Conservation (phyloP, 2,329 filamentous ascomycete species). For the Lasiodiplodia theobromae region DNA sequence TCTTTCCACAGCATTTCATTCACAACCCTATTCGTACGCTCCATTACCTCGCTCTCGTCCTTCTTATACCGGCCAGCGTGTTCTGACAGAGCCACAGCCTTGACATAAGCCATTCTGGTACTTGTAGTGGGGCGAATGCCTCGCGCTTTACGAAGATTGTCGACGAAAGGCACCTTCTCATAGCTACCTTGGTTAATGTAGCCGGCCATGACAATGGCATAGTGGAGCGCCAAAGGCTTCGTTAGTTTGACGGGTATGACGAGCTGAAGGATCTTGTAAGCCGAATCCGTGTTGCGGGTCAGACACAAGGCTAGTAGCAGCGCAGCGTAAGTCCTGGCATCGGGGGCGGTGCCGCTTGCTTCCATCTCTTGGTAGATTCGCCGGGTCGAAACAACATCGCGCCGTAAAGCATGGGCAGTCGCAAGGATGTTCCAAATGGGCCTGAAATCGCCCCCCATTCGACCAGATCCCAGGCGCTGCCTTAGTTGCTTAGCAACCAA, state of each 20-base stretch:
- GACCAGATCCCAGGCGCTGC: conserved; percentile 43
- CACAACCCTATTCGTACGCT: conserved; percentile 33
- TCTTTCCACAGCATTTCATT: conserved; percentile 37
- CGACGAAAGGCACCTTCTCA: conserved; percentile 59
- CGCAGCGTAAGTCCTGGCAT: conserved; percentile 66
- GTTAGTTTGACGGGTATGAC: conserved; percentile 59
- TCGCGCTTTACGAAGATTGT: conserved; percentile 51
- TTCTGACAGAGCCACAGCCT: conserved; percentile 38
- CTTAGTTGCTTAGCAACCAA: conserved; percentile 54
- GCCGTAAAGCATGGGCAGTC: conserved; percentile 69
- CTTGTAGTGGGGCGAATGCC: conserved; percentile 51
- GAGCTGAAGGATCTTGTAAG: conserved; percentile 59
- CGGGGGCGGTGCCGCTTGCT: conserved; percentile 56
- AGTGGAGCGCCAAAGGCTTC: conserved; percentile 57
- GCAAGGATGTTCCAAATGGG: conserved; percentile 82
- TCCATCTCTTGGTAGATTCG: conserved; percentile 64
- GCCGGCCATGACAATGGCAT: conserved; percentile 61
- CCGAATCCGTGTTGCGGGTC: conserved; percentile 61
- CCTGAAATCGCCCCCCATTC: conserved; percentile 61
- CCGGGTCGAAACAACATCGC: conserved; percentile 63
- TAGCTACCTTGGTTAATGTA: conserved; percentile 51
- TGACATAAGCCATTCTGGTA: conserved; percentile 51
- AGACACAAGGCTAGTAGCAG: conserved; percentile 66
- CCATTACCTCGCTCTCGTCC: conserved; percentile 31
- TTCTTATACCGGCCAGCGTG: conserved; percentile 24